Evolutionary conservation across 2,329 filamentous ascomycete species (phyloP).

Genomic region (Pseudogymnoascus destructans): DNA sequence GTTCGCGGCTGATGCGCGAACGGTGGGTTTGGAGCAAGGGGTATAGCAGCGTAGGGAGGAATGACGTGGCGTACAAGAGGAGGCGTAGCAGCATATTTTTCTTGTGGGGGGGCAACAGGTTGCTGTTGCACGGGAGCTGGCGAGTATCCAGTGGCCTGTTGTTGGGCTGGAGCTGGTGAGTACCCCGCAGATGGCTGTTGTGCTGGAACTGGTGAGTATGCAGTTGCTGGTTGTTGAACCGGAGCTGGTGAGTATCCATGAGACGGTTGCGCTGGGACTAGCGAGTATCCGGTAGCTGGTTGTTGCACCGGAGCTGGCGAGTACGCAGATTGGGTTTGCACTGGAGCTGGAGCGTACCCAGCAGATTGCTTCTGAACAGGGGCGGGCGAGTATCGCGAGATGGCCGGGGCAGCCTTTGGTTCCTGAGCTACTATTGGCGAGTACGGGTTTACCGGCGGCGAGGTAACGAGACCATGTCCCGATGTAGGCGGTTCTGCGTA

Average conservation of each 20-base stretch:
- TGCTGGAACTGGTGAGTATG: constrained; percentile 47
- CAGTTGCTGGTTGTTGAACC: constrained; percentile 29
- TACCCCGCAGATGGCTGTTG: constrained; percentile 25
- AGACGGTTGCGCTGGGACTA: constrained; percentile 13
- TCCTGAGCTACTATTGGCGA: constrained; percentile 16
- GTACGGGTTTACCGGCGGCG: constrained; percentile 25
- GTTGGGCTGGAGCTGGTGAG: constrained; percentile 19
- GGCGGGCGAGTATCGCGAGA: constrained; percentile 10
- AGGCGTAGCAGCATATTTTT: constrained; percentile 27
- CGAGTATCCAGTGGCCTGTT: constrained; percentile 44
- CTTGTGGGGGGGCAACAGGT: constrained; percentile 13
- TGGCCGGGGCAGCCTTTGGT: constrained; percentile 15
- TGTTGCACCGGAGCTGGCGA: constrained; percentile 40
- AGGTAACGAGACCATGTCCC: constrained; percentile 21
- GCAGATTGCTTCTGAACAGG: constrained; percentile 12
- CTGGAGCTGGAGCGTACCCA: constrained; percentile 15
- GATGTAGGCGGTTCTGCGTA: constrained; percentile 11
- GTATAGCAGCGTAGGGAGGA: constrained; percentile 32
- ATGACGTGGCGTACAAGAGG: constrained; percentile 22
- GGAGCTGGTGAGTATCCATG: constrained; percentile 14
- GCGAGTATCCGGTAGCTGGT: constrained; percentile 18
- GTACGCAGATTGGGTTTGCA: constrained; percentile 38
- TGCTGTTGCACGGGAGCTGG: constrained; percentile 35
- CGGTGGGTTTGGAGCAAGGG: constrained; percentile 29
- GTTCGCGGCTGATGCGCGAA: constrained; percentile 49